Conservation (phyloP, 139 green algal species). For the Limnomonas spitsbergensis region DNA sequence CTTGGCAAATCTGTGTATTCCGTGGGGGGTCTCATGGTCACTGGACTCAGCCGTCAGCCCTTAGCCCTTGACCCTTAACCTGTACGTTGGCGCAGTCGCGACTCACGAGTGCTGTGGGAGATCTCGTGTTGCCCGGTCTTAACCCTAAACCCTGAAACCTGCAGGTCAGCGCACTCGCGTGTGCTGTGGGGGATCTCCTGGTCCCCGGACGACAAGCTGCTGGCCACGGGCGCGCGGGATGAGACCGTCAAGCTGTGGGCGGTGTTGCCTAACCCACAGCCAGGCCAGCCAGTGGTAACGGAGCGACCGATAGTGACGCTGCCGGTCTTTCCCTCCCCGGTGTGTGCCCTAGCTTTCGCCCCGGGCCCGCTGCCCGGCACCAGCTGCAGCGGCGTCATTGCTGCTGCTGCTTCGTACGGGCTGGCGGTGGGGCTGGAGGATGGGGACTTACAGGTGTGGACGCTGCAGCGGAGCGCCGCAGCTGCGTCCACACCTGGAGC, state of each 20-base stretch:
- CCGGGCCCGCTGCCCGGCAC: slow-evolving; percentile 13
- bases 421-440: slow-evolving; percentile 58
- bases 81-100: too few relatives aligned
- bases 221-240: slow-evolving; percentile 77
- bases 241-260: slow-evolving; percentile 69
- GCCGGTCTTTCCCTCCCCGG: slow-evolving; percentile 39
- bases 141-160: too few relatives aligned
- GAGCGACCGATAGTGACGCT: slow-evolving; percentile 12
- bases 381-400: neutral
- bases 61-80: too few relatives aligned
- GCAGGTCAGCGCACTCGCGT: slow-evolving; percentile 59
- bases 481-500: neutral
- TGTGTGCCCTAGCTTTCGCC: slow-evolving; percentile 60
- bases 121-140: too few relatives aligned
- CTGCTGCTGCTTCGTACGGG: slow-evolving; percentile 8
- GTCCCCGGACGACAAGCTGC: slow-evolving; percentile 53
- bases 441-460: slow-evolving; percentile 51
- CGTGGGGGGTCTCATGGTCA: too few relatives aligned
- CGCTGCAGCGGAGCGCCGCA: slow-evolving; percentile 10
- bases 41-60: too few relatives aligned
- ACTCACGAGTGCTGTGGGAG: too few relatives aligned
- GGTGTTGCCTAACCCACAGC: neutral
- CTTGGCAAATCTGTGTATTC: too few relatives aligned
- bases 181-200: slow-evolving; percentile 78
- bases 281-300: neutral